Conservation (phyloP, 1,284 basidiomycete species). For the Jaminaea rosea region DNA sequence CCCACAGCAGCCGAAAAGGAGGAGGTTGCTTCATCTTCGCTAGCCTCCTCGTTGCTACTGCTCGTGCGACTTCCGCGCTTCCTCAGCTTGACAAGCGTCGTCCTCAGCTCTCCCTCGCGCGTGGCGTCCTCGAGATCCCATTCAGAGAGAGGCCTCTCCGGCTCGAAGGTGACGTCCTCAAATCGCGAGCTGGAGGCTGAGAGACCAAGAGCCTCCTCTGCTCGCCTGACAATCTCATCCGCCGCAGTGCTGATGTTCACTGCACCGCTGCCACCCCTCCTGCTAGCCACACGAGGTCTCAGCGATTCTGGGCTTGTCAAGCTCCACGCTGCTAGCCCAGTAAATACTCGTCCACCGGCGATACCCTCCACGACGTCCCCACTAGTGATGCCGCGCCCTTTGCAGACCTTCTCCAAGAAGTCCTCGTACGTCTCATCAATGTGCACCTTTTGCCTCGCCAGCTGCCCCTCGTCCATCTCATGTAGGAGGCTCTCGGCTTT, state of each 20-base stretch:
- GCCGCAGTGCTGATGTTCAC: background rate
- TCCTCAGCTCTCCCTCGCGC: background rate
- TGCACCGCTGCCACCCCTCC: background rate
- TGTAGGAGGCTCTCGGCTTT: constrained; percentile 44
- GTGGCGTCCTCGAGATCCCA: constrained; percentile 1
- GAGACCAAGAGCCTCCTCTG: constrained; percentile 2
- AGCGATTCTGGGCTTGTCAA: constrained; percentile 23
- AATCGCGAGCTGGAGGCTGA: background rate
- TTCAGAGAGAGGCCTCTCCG: background rate
- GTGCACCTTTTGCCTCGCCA: constrained; percentile 37
- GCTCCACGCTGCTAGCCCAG: constrained; percentile 47
- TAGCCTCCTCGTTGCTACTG: background rate
- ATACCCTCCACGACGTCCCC: constrained; percentile 46
- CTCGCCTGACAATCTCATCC: constrained; percentile 13
- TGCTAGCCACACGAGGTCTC: background rate
- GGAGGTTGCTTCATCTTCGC: background rate
- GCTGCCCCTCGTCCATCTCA: constrained; percentile 38
- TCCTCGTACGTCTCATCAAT: constrained; percentile 48
- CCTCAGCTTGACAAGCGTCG: background rate
- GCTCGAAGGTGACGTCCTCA: background rate
- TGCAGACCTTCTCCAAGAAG: constrained; percentile 43
- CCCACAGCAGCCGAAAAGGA: background rate
- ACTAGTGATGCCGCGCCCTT: constrained; percentile 46
- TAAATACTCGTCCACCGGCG: constrained; percentile 50
- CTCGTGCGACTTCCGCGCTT: background rate